Conservation (phyloP, 2,329 filamentous ascomycete genomes). For the Knufia fluminis region DNA sequence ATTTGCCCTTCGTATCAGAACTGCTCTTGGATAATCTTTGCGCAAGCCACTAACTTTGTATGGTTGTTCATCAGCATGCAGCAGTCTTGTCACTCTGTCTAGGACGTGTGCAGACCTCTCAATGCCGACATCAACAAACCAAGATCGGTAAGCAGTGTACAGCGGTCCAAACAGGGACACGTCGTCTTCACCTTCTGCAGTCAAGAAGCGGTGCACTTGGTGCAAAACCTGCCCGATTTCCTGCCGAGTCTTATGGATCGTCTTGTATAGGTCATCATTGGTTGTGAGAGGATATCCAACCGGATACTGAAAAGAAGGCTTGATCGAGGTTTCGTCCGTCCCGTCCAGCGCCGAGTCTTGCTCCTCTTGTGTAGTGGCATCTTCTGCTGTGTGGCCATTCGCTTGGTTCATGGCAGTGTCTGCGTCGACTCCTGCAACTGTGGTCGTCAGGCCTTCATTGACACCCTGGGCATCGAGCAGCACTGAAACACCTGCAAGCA, state of each 20-base stretch:
- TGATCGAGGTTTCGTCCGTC: conserved; percentile 53
- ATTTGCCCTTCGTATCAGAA: conserved; percentile 87
- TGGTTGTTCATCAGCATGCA: conserved; percentile 76
- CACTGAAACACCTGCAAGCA: conserved; percentile 80
- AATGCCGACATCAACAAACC: conserved; percentile 96
- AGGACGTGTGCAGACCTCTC: conserved; percentile 90
- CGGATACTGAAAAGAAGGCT: conserved; percentile 78
- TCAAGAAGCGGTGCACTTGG: conserved; percentile 74
- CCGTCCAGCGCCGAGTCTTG: conserved; percentile 46
- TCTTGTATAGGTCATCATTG: conserved; percentile 56
- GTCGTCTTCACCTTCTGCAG: conserved; percentile 80
- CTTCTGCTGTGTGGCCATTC: conserved; percentile 24
- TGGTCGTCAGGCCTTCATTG: conserved; percentile 43
- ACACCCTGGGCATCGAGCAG: conserved; percentile 75
- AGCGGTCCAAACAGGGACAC: conserved; percentile 89
- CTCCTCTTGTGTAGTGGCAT: conserved; percentile 26
- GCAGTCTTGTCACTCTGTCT: conserved; percentile 74
- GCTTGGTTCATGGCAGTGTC: conserved; percentile 41
- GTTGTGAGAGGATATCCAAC: conserved; percentile 71
- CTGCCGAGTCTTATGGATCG: conserved; percentile 72
- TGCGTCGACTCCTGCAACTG: conserved; percentile 30
- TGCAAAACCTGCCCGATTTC: conserved; percentile 72
- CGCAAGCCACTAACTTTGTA: conserved; percentile 91
- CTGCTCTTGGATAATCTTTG: conserved; percentile 82
- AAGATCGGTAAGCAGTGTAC: conserved; percentile 85